Conservation (phyloP, 257 asterid genomes). For the Oldenlandia corymbosa region DNA sequence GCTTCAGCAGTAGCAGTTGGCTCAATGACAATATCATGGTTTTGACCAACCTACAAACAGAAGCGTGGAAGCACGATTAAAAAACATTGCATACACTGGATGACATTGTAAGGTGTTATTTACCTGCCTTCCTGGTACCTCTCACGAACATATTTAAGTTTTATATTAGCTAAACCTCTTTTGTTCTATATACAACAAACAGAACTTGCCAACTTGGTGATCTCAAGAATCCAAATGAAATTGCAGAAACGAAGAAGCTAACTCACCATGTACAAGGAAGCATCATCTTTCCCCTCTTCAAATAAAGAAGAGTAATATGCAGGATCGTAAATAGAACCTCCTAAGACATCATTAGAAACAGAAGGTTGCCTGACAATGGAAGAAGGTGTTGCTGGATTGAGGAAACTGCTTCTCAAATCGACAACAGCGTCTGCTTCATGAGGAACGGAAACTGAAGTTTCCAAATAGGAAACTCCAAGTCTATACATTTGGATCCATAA, state of each 20-base stretch:
- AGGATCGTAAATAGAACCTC: constrained; percentile 79
- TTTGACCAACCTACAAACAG: constrained; percentile 45
- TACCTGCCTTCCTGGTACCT: constrained; percentile 2
- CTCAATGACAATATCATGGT: constrained; percentile 35
- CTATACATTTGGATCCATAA: constrained; percentile 96
- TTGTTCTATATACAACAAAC: neutral
- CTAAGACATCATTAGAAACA: constrained; percentile 57
- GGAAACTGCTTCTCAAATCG: constrained; percentile 78
- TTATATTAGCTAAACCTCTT: neutral
- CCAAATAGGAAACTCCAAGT: constrained; percentile 70
- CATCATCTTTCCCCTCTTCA: constrained; percentile 57
- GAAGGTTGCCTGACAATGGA: constrained; percentile 47
- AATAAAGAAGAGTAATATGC: constrained; percentile 75
- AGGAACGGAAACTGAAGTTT: constrained; percentile 45
- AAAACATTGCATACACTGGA: constrained; percentile 3
- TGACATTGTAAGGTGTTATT: neutral
- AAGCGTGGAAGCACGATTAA: constrained; percentile 23
- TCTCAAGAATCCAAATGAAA: neutral
- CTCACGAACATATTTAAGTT: neutral
- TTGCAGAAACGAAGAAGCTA: constrained; percentile 9
- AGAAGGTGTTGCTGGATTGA: constrained; percentile 77
- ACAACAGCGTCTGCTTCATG: constrained; percentile 58
- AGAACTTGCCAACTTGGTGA: no score
- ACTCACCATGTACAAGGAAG: constrained; percentile 44
- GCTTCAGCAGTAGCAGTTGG: constrained; percentile 40